Evolutionary conservation across 148 eudicot genomes (phyloP), one percentile per base, ranked within the genome.

Genomic region (Diospyros kaki): DNA sequence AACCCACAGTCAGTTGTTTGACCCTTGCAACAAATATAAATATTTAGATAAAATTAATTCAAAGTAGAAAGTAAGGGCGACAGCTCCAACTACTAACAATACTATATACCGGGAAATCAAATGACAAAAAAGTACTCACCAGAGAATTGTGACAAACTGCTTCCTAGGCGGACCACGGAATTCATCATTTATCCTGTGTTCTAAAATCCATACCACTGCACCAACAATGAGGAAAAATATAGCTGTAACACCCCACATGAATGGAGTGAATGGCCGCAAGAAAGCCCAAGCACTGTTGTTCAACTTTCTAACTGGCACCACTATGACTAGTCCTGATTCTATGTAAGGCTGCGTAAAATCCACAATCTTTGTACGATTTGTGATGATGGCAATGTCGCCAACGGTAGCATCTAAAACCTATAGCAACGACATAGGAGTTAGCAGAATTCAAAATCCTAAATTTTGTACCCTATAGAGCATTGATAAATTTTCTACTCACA

Each of bases 321-420:
- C 82, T 4, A 86, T 77, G 53, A 86, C 84, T 48, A 88, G 84
- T 44, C 91, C 91, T 0, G 91, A 88, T 64, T 88, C 91, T 75
- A 88, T 83, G 72, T 75, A 88, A 28, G 91, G 91, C 73, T 88
- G 91, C 5, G 91, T 84, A 63, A 88, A 88, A 77, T 88, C 91
- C 73, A 81, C 89, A 59, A 74, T 60, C 75, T 79, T 86, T 54
- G 89, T 81, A 52, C 91, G 82, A 75, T 84, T 88, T 41, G 87
- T 88, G 40, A 86, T 77, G 59, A 86, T 88, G 1, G 91, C 86
- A 58, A 86, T 77, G 76, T 88, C 91, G 14, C 91, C 91, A 68
- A 88, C 81, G 65, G 80, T 89, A 63, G 89, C 91, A 88, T 88
- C 91, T 48, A 76, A 84, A 44, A 65, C 82, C 89, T 86, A 68